phyloP scores from a whole-genome alignment of 495 filamentous ascomycete species.

The Tricharina praecox region DNA sequence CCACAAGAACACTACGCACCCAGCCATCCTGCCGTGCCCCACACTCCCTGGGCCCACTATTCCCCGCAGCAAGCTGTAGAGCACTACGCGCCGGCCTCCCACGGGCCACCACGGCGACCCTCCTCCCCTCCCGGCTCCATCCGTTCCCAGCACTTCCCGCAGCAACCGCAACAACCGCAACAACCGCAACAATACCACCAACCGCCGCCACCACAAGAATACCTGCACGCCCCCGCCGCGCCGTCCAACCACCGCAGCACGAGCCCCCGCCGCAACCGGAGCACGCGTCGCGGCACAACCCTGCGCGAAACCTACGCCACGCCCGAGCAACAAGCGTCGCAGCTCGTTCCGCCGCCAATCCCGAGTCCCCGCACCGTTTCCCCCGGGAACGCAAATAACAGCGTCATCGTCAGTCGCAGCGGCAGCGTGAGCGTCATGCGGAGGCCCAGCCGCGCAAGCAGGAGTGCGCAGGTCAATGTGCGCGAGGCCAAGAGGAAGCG shows the following conservation, averaged over 20 bases:
- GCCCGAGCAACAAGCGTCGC: conserved; percentile 11
- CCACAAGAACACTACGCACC: conserved; percentile 11
- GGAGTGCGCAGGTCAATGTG: conserved; percentile 23
- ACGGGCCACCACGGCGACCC: background rate
- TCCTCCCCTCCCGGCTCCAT: background rate
- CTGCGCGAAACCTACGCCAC: background rate
- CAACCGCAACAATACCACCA: conserved; percentile 9
- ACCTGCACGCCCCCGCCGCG: background rate
- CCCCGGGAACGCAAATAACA: conserved; percentile 11
- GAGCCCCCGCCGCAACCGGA: background rate
- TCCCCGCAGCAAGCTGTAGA: background rate
- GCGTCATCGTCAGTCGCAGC: conserved; percentile 13
- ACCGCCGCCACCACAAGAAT: conserved; percentile 9
- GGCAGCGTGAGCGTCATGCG: conserved; percentile 8
- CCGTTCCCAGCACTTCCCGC: too few relatives aligned
- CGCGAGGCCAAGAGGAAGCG: conserved; percentile 11
- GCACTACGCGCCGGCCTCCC: too few relatives aligned
- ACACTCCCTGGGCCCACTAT: conserved; percentile 9
- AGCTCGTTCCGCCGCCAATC: conserved; percentile 1
- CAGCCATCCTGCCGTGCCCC: background rate
- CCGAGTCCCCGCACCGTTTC: conserved; percentile 8
- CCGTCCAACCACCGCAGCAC: background rate
- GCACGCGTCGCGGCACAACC: background rate
- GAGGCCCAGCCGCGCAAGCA: conserved; percentile 12
- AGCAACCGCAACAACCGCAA: too few relatives aligned